A percentile compares a stretch with the other conserved stretches of the same genome.
phyloP scores from a whole-genome alignment of 257 asterid species.

The Vinca minor region DNA sequence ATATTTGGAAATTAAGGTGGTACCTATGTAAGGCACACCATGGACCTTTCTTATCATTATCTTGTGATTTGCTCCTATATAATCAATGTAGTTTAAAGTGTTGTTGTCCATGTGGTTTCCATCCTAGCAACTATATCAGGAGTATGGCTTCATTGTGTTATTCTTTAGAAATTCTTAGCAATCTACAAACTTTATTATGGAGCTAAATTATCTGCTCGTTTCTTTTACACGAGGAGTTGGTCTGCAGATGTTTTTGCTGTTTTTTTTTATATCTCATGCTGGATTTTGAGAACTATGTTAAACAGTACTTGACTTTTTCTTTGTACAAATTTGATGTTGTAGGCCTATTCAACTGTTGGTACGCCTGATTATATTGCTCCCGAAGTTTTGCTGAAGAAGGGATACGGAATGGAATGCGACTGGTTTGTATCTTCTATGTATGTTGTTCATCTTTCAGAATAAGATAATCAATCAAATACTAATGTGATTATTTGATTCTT shows the following conservation, averaged over 20 bases:
- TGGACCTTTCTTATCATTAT: background rate
- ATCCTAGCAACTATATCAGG: background rate
- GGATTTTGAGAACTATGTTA: background rate
- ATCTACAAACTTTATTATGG: background rate
- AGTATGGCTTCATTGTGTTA: background rate
- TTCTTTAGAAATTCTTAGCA: background rate
- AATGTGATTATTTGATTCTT: conserved; percentile 14
- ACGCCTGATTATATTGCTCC: conserved; percentile 99
- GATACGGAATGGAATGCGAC: conserved; percentile 97
- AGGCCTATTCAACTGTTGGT: conserved; percentile 99
- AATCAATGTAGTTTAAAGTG: background rate
- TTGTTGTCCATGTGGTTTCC: background rate
- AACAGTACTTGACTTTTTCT: background rate
- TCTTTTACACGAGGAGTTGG: background rate
- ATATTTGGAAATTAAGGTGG: background rate
- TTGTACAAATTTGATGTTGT: conserved; percentile 15
- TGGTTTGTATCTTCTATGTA: conserved; percentile 43
- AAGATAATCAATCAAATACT: conserved; percentile 10
- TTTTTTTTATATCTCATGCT: background rate
- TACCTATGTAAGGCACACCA: background rate
- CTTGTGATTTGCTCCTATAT: background rate
- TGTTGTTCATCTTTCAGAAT: conserved; percentile 14
- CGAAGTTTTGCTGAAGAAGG: conserved; percentile 86
- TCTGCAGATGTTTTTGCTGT: background rate
- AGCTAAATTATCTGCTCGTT: background rate